These are phyloP conservation scores for Cordyceps fumosorosea DNA, from an alignment of 2,329 filamentous ascomycete genomes.

Conservation along the genomic window DNA sequence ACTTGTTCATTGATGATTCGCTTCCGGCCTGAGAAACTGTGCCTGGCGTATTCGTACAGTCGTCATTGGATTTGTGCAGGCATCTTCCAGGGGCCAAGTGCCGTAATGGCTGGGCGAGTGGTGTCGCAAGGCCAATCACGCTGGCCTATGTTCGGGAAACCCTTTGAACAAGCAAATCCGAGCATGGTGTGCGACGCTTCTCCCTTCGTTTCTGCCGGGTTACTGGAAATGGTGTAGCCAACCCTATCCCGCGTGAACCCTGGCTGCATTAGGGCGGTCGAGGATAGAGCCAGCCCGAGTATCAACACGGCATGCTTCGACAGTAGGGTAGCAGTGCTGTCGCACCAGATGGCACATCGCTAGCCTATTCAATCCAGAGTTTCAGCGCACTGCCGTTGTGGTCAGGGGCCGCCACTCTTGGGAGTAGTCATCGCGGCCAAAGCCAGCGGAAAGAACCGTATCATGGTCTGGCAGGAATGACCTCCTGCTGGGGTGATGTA, in stretches of 20 bases:
- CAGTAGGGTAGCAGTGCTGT: background rate
- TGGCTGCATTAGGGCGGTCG: background rate
- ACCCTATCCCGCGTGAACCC: background rate
- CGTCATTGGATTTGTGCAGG: too few relatives aligned
- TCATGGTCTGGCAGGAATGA: background rate
- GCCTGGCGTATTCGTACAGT: background rate
- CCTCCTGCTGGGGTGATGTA: background rate
- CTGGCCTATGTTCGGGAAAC: background rate
- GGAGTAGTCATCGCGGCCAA: background rate
- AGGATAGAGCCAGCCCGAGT: background rate
- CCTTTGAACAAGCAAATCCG: background rate
- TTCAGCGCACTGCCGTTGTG: background rate
- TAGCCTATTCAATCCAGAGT: background rate
- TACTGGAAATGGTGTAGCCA: conserved; percentile 9
- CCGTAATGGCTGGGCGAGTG: background rate
- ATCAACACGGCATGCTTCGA: background rate
- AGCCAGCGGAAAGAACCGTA: conserved; percentile 11
- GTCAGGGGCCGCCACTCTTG: background rate
- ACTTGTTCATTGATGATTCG: background rate
- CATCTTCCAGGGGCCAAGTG: background rate
- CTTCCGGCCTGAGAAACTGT: background rate
- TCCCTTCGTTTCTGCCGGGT: background rate
- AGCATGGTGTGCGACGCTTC: background rate
- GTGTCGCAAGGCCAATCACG: too few relatives aligned
- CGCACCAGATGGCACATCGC: background rate